phyloP scores from a whole-genome alignment of 1,139 yeast genomes.

The Trichomonascaceae sp. region DNA sequence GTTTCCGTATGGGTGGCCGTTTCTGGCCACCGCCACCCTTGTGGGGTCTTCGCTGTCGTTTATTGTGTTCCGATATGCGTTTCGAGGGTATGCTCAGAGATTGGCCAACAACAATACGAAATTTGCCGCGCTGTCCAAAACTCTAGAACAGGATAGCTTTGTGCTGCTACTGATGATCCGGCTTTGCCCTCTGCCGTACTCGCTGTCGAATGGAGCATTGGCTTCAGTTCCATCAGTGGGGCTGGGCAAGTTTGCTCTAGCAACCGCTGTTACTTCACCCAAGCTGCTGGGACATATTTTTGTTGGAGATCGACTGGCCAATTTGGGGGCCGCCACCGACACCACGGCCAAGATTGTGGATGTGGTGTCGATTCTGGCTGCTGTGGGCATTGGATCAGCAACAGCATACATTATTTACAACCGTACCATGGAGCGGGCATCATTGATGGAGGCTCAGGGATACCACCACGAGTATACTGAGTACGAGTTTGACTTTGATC shows the following conservation, averaged over 20 bases:
- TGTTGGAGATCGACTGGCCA: slow-evolving; percentile 65
- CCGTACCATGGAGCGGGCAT: slow-evolving; percentile 32
- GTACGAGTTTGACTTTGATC: slow-evolving; percentile 12
- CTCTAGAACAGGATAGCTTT: slow-evolving; percentile 56
- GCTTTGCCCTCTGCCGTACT: slow-evolving; percentile 85
- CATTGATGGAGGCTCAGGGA: slow-evolving; percentile 9
- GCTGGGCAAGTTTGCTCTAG: slow-evolving; percentile 47
- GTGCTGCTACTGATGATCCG: slow-evolving; percentile 57
- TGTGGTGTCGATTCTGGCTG: slow-evolving; percentile 44
- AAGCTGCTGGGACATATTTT: slow-evolving; percentile 66
- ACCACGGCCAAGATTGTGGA: slow-evolving; percentile 45
- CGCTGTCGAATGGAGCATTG: slow-evolving; percentile 82
- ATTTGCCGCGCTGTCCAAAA: slow-evolving; percentile 64
- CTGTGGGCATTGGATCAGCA: slow-evolving; percentile 41
- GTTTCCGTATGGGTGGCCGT: slow-evolving; percentile 64
- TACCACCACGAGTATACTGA: slow-evolving; percentile 9
- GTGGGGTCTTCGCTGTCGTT: slow-evolving; percentile 67
- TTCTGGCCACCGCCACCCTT: slow-evolving; percentile 56
- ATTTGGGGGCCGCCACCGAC: slow-evolving; percentile 46
- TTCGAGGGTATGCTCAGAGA: slow-evolving; percentile 45
- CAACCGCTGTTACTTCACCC: slow-evolving; percentile 69
- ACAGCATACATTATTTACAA: slow-evolving; percentile 64
- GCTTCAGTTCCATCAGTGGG: slow-evolving; percentile 73
- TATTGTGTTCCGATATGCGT: slow-evolving; percentile 46
- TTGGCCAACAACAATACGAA: slow-evolving; percentile 41